Evolutionary conservation across 495 filamentous ascomycete species (phyloP), one percentile per base, ranked within the genome.

Genomic region (Gamarada debralockiae): DNA sequence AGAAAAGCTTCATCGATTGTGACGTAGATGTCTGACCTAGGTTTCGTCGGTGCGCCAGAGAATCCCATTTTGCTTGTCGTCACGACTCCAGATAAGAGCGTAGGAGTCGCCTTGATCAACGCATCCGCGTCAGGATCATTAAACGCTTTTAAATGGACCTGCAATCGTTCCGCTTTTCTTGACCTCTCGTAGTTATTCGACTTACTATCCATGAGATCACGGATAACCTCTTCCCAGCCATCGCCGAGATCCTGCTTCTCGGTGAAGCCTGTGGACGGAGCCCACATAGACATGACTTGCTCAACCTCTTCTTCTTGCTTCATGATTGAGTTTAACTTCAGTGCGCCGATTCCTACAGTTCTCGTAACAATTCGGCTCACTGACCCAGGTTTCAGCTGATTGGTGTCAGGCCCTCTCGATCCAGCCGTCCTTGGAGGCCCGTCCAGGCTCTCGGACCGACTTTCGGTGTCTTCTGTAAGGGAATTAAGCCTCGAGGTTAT

Each of bases 31-130:
- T 99, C 93, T 12, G 89, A 95, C 56, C 93, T 73, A 8, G 89
- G 77, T 60, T 87, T 88, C 0, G 86, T 89, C 1, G 93, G 93
- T 7, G 90, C 92, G 17, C 91, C 91, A 2, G 93, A 85, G 68
- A 99, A 99, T n/a, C 90, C 92, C 60, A 96, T 90, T 65, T 92
- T 90, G 56, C 77, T 80, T 5, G 91, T 92, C 58, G 84, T 84
- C 53, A 76, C 76, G 51, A 97, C 79, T 37, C 84, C 82, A 48
- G 95, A 88, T 31, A 97, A 80, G 4, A 95, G 71, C 0, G 93
- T 97, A 8, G 92, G 95, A 13, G 92, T 97, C 40, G 84, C 80
- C 53, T 84, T 84, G 52, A 97, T 83, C 24, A 99, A 78, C 2
- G 69, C 73, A 57, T 91, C 90, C 0, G 89, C 80, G 59, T 97